A percentile compares a stretch with the other conserved stretches of the same genome.
Evolutionary conservation across 257 asterid genomes (phyloP).

Genomic region (Nicotiana undulata): DNA sequence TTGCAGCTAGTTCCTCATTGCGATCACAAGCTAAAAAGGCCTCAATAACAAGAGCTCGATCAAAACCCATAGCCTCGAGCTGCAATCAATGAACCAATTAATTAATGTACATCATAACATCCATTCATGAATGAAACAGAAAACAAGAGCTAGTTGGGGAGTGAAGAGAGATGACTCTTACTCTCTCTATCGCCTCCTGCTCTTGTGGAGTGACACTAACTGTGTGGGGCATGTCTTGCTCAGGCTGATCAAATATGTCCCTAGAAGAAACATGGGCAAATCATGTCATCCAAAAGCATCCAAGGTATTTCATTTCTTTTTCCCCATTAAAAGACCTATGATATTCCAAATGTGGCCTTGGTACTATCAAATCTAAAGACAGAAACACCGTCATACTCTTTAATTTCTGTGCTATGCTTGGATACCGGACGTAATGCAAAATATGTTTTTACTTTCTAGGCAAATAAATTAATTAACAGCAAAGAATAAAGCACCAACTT

Average conservation of each 20-base stretch:
- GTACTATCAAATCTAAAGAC: background rate
- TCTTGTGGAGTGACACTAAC: constrained; percentile 90
- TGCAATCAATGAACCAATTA: constrained; percentile 11
- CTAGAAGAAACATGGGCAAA: constrained; percentile 21
- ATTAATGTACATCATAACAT: background rate
- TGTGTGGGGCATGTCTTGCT: constrained; percentile 85
- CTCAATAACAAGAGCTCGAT: constrained; percentile 78
- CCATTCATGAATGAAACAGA: background rate
- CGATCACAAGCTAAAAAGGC: constrained; percentile 96
- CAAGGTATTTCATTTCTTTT: no score
- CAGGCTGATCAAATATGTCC: constrained; percentile 73
- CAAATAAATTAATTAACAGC: constrained; percentile 6
- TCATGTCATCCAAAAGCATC: constrained; percentile 53
- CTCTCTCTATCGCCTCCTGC: constrained; percentile 87
- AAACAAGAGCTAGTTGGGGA: background rate
- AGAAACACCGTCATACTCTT: background rate
- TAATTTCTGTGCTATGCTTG: no score
- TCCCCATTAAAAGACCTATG: no score
- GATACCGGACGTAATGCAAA: no score
- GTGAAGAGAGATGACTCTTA: constrained; percentile 17
- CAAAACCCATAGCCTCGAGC: constrained; percentile 97
- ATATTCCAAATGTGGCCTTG: no score
- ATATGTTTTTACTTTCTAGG: background rate
- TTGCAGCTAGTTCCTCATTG: constrained; percentile 84
- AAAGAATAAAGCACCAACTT: no score